Evolutionary conservation across 345 rosid genomes (phyloP), one percentile per base, ranked within the genome.

Genomic region (Garcia nutans): DNA sequence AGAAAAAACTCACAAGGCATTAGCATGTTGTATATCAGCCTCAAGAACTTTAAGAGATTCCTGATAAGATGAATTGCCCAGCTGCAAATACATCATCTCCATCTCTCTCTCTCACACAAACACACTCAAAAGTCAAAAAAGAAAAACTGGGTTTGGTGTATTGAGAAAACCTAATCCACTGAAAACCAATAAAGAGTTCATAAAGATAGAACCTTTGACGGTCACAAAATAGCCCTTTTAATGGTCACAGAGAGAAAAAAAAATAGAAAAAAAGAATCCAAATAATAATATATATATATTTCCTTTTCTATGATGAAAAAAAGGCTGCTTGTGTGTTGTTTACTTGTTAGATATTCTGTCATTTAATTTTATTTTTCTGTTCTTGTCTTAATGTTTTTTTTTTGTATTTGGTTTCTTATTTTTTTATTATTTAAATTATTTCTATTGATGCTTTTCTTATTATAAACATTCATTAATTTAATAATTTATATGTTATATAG

Each of bases 21-120:
- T 95, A 22, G 98, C 98, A 82, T 88, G 92, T 44, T 91, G 93
- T 8, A 95, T 86, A 78, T 95, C 98, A 77, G 94, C 93, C 84
- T 95, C 98, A 37, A 95, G 71, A 71, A 84, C 87, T 73, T 93
- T 90, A 74, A 95, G 84, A 24, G 93, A 90, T 72, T 95, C 99
- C 83, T 84, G 88, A 82, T 86, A 88, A 55, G 80, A 76, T 20
- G 84, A 77, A 37, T 63, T 68, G 54, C 41, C 69, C 59, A 76
- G 59, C 67, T 81, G 74, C 64, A 54, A 26, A 77, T 60, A 44
- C 84, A 81, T 68, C 77, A 67, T 77, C 72, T 81, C 80, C 84
- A 77, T 77, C 71, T 45, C 65, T 20, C 31, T 42, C 3, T 16
- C 8, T 54, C 2, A 4, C 68, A 19, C 67, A 56, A 1, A 44